phyloP scores from a whole-genome alignment of 2,329 filamentous ascomycete genomes.

The Fusarium sp. region DNA sequence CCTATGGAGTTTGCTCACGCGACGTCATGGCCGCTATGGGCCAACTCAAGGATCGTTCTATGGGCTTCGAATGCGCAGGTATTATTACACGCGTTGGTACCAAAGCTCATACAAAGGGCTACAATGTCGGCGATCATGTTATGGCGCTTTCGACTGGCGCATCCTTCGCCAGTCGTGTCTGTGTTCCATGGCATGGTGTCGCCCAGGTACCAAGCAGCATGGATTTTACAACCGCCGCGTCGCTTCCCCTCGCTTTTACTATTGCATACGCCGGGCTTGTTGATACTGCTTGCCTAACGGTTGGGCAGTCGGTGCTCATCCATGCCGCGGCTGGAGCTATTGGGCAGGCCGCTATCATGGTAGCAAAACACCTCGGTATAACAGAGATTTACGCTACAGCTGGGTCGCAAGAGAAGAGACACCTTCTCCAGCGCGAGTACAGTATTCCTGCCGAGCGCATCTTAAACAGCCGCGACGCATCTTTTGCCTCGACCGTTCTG shows the following conservation, averaged over 20 bases:
- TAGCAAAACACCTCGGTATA: background rate
- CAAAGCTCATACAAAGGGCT: background rate
- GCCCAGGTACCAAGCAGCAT: no score
- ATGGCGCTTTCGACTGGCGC: background rate
- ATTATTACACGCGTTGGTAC: background rate
- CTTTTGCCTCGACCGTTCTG: background rate
- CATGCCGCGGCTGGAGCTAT: background rate
- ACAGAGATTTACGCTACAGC: slow-evolving; percentile 6
- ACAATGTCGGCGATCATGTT: slow-evolving; percentile 6
- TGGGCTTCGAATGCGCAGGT: slow-evolving; percentile 5
- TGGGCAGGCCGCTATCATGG: slow-evolving; percentile 1
- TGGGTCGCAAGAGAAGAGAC: no score
- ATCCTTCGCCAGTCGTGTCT: no score
- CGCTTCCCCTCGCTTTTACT: background rate
- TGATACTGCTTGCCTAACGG: background rate
- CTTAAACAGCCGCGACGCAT: slow-evolving; percentile 1
- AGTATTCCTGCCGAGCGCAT: slow-evolving; percentile 1
- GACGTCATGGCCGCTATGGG: slow-evolving; percentile 11
- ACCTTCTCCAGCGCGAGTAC: background rate
- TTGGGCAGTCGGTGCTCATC: background rate
- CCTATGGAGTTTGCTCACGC: background rate
- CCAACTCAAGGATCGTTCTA: background rate
- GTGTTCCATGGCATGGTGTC: no score
- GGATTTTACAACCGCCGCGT: no score
- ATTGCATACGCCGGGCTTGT: background rate